Evolutionary conservation across 176 grass and related monocot species (phyloP).

Genomic region (Oryza glumipatula): DNA sequence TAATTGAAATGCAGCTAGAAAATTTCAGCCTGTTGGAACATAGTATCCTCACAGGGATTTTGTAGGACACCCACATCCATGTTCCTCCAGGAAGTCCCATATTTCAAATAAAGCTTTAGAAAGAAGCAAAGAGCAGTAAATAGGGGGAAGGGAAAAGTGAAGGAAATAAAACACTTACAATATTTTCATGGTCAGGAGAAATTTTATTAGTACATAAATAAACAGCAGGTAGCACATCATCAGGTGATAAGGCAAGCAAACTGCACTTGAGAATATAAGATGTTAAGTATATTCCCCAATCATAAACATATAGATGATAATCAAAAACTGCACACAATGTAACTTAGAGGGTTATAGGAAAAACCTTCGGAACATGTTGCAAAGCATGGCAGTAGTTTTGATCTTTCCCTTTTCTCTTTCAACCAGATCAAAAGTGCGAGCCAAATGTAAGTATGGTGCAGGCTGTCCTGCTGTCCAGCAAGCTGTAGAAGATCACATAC

Average conservation of each 20-base stretch:
- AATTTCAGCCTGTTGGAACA: neutral
- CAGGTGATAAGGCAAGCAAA: slow-evolving; percentile 90
- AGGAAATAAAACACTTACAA: slow-evolving; percentile 54
- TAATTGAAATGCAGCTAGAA: slow-evolving; percentile 28
- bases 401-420: slow-evolving; percentile 97
- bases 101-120: neutral
- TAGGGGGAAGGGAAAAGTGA: neutral
- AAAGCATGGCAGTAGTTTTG: slow-evolving; percentile 78
- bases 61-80: slow-evolving; percentile 24
- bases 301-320: slow-evolving; percentile 32
- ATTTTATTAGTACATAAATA: slow-evolving; percentile 96
- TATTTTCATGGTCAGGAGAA: slow-evolving; percentile 90
- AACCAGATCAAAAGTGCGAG: slow-evolving; percentile 86
- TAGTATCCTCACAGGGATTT: slow-evolving; percentile 13
- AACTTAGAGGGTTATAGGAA: slow-evolving; percentile 38
- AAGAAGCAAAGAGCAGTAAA: slow-evolving; percentile 29
- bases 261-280: slow-evolving; percentile 57
- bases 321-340: slow-evolving; percentile 27
- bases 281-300: slow-evolving; percentile 32
- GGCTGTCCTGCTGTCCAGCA: slow-evolving; percentile 95
- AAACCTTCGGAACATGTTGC: slow-evolving; percentile 98
- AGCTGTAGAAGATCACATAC: slow-evolving; percentile 67
- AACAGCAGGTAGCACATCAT: slow-evolving; percentile 91
- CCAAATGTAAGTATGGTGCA: slow-evolving; percentile 94
- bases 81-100: neutral